Conservation (phyloP, 345 rosid genomes). For the Eucalyptus polyanthemos region DNA sequence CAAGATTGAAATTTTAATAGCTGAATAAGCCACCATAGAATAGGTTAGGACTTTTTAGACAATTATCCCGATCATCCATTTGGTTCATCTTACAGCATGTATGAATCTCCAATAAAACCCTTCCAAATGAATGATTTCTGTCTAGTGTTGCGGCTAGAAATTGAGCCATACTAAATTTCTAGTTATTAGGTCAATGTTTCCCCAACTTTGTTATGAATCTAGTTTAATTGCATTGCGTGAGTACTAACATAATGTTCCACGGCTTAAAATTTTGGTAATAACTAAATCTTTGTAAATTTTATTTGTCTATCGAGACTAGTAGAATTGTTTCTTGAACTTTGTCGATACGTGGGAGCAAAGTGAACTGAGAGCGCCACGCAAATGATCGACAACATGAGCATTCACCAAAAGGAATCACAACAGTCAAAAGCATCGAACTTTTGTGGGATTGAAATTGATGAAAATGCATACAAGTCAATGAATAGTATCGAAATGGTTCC, state of each 20-base stretch:
- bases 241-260: background rate
- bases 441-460: background rate
- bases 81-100: background rate
- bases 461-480: background rate
- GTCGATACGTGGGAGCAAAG: background rate
- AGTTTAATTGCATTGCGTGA: too few species aligned
- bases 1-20: background rate
- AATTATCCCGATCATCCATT: background rate
- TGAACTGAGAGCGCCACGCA: background rate
- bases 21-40: background rate
- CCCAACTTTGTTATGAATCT: too few species aligned
- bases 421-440: background rate
- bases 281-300: background rate
- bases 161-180: background rate
- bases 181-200: background rate
- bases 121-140: background rate
- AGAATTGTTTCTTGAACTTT: too few species aligned
- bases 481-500: background rate
- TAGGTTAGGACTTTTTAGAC: background rate
- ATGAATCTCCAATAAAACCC: background rate
- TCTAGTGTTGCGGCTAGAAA: background rate
- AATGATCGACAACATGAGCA: too few species aligned
- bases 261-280: background rate
- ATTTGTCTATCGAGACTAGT: background rate
- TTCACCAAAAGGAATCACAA: background rate